Percentiles rank a stretch among this genome's conserved stretches.
Evolutionary conservation across 2,329 filamentous ascomycete genomes (phyloP).

Genomic region (Diaporthe caulivora): DNA sequence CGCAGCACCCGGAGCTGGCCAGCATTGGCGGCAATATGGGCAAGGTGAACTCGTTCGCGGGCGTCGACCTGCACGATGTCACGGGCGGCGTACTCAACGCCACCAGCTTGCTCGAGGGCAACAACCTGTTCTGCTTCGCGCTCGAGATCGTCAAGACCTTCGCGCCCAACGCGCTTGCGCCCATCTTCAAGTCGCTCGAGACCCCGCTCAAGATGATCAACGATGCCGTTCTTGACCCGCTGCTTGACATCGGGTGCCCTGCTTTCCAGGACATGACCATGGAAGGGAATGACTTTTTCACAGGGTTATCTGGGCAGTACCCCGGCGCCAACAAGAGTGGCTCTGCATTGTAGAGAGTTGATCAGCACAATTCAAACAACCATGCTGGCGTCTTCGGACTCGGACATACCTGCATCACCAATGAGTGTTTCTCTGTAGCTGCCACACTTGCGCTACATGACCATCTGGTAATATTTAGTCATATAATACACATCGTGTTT

Average conservation of each 20-base stretch:
- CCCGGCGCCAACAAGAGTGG: constrained; percentile 21
- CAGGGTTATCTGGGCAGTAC: constrained; percentile 18
- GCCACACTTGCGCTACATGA: not conserved
- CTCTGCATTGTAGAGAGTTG: not conserved
- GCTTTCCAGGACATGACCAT: constrained; percentile 46
- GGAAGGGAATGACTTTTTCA: constrained; percentile 41
- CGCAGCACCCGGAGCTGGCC: constrained; percentile 56
- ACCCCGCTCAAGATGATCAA: constrained; percentile 50
- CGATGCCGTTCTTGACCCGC: constrained; percentile 46
- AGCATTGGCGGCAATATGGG: constrained; percentile 48
- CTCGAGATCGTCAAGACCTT: constrained; percentile 54
- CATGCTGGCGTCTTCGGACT: not conserved
- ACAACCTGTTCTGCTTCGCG: constrained; percentile 54
- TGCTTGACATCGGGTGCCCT: constrained; percentile 47
- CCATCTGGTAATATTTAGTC: not conserved
- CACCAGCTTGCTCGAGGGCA: constrained; percentile 44
- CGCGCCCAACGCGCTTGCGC: constrained; percentile 56
- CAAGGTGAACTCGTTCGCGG: constrained; percentile 44
- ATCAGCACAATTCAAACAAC: not conserved
- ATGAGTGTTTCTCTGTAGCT: not conserved
- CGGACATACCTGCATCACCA: too few species aligned
- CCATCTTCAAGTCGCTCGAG: constrained; percentile 50
- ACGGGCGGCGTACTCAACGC: constrained; percentile 46
- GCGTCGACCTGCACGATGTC: constrained; percentile 44
- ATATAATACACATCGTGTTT: not conserved